Conservation (phyloP, 2,329 filamentous ascomycete genomes). For the Fusarium temperatum region DNA sequence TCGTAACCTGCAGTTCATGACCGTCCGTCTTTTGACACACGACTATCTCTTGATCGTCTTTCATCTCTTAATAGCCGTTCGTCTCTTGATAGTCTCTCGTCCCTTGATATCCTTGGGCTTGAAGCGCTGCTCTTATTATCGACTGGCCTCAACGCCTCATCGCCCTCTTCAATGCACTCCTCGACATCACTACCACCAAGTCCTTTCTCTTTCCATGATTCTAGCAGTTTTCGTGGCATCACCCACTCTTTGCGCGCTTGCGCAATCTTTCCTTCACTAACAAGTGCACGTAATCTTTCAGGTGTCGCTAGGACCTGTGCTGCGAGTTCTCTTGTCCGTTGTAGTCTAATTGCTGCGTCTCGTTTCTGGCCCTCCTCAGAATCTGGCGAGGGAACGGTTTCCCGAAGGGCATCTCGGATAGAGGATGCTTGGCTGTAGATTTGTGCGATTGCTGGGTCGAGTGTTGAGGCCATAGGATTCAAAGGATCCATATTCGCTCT, state of each 20-base stretch:
- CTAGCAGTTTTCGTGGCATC: conserved; percentile 60
- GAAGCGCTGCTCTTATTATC: conserved; percentile 25
- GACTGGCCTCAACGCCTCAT: conserved; percentile 54
- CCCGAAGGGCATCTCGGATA: conserved; percentile 62
- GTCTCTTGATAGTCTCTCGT: conserved; percentile 32
- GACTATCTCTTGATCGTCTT: conserved; percentile 27
- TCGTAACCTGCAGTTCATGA: conserved; percentile 23
- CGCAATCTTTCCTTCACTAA: conserved; percentile 66
- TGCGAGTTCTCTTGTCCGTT: conserved; percentile 64
- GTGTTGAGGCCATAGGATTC: conserved; percentile 76
- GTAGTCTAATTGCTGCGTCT: conserved; percentile 46
- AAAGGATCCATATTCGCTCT: conserved; percentile 82
- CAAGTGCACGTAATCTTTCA: conserved; percentile 64
- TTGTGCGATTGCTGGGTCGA: conserved; percentile 77
- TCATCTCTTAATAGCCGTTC: conserved; percentile 30
- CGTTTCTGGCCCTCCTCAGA: conserved; percentile 50
- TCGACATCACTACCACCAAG: conserved; percentile 64
- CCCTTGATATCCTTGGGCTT: conserved; percentile 35
- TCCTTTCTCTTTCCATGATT: conserved; percentile 63
- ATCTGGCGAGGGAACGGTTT: conserved; percentile 57
- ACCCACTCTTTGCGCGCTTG: conserved; percentile 69
- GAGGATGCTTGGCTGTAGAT: conserved; percentile 71
- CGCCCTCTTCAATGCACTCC: conserved; percentile 63
- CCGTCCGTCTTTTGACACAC: conserved; percentile 29
- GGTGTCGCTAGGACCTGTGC: conserved; percentile 70